Conservation (phyloP, 352 stramenopile species). For the Thalassiosira oceanica region DNA sequence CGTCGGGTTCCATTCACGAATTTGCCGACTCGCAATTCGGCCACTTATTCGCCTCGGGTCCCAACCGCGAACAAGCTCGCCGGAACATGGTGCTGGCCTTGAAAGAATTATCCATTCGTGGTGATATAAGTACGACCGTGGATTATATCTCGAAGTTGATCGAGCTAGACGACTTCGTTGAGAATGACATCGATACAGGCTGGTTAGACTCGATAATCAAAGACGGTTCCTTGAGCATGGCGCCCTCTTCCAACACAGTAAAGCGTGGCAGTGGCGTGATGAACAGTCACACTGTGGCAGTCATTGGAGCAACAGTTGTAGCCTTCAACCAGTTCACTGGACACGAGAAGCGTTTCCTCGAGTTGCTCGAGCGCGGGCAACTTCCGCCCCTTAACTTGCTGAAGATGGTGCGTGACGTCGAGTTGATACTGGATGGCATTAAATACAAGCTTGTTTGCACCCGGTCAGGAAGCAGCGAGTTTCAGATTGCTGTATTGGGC, state of each 20-base stretch:
- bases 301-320: slow-evolving; percentile 73
- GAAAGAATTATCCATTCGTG: slow-evolving; percentile 98
- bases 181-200: slow-evolving; percentile 98
- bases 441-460: slow-evolving; percentile 96
- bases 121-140: slow-evolving; percentile 99
- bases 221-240: slow-evolving; percentile 47
- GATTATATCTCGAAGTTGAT: slow-evolving; percentile 99
- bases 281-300: slow-evolving; percentile 64
- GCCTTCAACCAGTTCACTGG: slow-evolving; percentile 61
- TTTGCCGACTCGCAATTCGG: slow-evolving; percentile 99
- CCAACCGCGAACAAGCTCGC: slow-evolving; percentile 92
- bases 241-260: slow-evolving; percentile 3
- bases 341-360: slow-evolving; percentile 67
- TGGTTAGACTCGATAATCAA: slow-evolving; percentile 98
- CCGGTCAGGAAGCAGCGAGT: slow-evolving; percentile 88
- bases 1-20: slow-evolving; percentile 98
- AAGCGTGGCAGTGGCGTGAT: slow-evolving; percentile 21
- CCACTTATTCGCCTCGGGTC: slow-evolving; percentile 97
- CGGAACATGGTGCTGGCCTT: slow-evolving; percentile 93
- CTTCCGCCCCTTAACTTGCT: slow-evolving; percentile 89
- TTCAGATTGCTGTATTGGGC: slow-evolving; percentile 87
- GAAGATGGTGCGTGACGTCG: slow-evolving; percentile 83
- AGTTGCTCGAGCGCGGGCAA: slow-evolving; percentile 83
- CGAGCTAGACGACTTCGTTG: slow-evolving; percentile 97
- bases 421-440: slow-evolving; percentile 98